These are phyloP conservation scores for Pholiota microspora DNA, from an alignment of 768 basidiomycete genomes.

Conservation along the genomic window DNA sequence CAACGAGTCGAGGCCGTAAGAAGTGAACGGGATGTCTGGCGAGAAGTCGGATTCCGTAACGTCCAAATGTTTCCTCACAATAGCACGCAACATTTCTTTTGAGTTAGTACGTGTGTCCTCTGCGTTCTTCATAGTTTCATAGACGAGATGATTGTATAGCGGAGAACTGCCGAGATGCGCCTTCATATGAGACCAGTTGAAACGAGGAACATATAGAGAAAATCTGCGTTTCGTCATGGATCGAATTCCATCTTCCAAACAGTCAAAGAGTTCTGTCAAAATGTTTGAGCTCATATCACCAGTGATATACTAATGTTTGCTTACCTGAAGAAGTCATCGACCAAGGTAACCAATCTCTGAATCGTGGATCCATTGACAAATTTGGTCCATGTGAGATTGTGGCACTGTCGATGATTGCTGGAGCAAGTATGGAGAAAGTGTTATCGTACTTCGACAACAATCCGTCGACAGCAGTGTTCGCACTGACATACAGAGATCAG, in stretches of 20 bases:
- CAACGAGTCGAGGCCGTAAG: conserved; percentile 1
- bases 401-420: not conserved
- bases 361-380: not conserved
- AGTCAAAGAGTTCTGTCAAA: not conserved
- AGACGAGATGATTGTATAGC: not conserved
- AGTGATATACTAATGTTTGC: not conserved
- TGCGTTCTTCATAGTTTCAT: not conserved
- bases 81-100: not conserved
- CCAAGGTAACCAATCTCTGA: conserved; percentile 1
- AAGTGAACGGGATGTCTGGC: not conserved
- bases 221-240: not conserved
- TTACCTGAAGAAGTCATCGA: not conserved
- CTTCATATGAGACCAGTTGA: not conserved
- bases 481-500: not conserved
- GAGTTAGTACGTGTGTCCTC: not conserved
- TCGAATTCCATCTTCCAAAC: not conserved
- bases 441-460: not conserved
- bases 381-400: not conserved
- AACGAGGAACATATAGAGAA: not conserved
- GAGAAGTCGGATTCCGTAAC: not conserved
- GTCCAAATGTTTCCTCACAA: not conserved
- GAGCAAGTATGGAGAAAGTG: not conserved
- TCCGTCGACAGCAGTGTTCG: not conserved
- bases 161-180: not conserved
- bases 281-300: not conserved